phyloP scores from a whole-genome alignment of 495 filamentous ascomycete species.

The Pseudevernia furfuracea region DNA sequence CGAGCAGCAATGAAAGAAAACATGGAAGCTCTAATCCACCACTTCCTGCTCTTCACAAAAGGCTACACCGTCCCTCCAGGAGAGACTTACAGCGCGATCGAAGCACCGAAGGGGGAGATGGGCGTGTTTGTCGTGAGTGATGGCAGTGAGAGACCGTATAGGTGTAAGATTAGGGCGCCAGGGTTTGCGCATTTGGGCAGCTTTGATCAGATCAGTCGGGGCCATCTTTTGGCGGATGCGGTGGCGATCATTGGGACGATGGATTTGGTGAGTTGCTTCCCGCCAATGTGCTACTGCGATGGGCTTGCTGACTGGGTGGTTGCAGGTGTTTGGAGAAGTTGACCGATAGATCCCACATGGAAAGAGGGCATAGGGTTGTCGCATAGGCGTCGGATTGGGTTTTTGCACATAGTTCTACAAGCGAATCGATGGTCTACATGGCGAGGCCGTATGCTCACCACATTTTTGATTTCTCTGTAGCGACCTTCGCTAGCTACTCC shows the following conservation, averaged over 20 bases:
- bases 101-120: constrained; percentile 99
- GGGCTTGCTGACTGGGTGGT: constrained; percentile 4
- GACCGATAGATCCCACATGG: constrained; percentile 43
- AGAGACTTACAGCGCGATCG: constrained; percentile 95
- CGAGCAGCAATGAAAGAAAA: constrained; percentile 99
- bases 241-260: constrained; percentile 93
- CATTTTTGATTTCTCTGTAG: not conserved
- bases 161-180: constrained; percentile 94
- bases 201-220: constrained; percentile 86
- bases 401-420: constrained; percentile 9
- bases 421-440: not conserved
- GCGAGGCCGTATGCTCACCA: not conserved
- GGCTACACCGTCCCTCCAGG: constrained; percentile 96
- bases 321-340: constrained; percentile 54
- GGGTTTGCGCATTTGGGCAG: constrained; percentile 93
- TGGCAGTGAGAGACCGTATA: constrained; percentile 90
- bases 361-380: not conserved
- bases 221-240: constrained; percentile 92
- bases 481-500: not conserved
- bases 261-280: constrained; percentile 54
- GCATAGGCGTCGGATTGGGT: constrained; percentile 3
- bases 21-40: constrained; percentile 99
- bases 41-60: constrained; percentile 98
- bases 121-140: constrained; percentile 96
- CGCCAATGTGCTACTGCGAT: not conserved